Conservation (phyloP, 768 basidiomycete species). For the Fistulinella prunicolor region DNA sequence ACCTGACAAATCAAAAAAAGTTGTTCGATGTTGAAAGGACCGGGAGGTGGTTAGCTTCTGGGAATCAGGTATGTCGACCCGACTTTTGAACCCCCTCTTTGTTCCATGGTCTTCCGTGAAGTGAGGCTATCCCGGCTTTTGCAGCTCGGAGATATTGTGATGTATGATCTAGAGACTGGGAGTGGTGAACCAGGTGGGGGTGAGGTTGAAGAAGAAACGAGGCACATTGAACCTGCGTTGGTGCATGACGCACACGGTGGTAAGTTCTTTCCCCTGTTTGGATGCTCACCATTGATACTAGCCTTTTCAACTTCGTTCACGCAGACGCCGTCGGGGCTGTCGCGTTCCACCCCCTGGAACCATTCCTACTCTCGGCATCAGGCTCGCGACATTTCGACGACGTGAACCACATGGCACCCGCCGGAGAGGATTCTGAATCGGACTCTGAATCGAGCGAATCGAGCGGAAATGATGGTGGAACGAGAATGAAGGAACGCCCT, state of each 20-base stretch:
- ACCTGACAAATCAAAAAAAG: constrained; percentile 68
- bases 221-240: constrained; percentile 29
- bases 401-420: background rate
- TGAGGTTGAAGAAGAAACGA: background rate
- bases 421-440: constrained; percentile 12
- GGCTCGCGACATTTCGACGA: constrained; percentile 73
- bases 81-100: background rate
- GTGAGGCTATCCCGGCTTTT: background rate
- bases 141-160: constrained; percentile 55
- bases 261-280: constrained; percentile 25
- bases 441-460: constrained; percentile 7
- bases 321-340: constrained; percentile 74
- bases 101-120: background rate
- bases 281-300: background rate
- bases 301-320: background rate
- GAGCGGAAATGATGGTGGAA: background rate
- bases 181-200: constrained; percentile 1
- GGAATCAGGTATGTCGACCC: constrained; percentile 56
- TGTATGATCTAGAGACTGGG: constrained; percentile 51
- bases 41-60: constrained; percentile 62
- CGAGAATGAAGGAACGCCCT: constrained; percentile 11
- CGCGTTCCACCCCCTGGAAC: constrained; percentile 63
- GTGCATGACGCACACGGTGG: constrained; percentile 57
- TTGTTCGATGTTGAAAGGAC: constrained; percentile 73
- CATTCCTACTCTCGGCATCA: constrained; percentile 61